Evolutionary conservation across 2,329 filamentous ascomycete species (phyloP), one percentile per base, ranked within the genome.

Genomic region (Neofusicoccum kwambonambiense): DNA sequence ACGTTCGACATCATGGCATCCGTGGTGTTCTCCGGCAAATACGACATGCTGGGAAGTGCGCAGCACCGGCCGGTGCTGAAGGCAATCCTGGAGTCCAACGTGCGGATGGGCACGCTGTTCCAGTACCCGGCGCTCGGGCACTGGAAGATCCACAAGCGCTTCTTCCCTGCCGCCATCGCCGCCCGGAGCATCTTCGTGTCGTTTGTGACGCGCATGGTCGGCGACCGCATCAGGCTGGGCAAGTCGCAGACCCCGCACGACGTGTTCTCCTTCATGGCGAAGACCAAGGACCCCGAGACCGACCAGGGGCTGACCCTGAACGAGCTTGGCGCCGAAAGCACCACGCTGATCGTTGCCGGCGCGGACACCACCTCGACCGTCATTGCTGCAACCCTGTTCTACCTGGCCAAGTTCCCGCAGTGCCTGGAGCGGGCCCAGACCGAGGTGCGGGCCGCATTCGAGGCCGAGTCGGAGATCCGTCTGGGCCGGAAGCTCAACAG

Each of bases 1-100:
- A 78, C 80, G 12, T 81, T 84, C 67, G 83, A 85, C 64, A 79
- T 84, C 65, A 84, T 85, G 78, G 81, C 80, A 12, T 81, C 83
- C 65, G 69, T 82, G 19, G 77, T 77, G 17, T 80, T 81, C 68
- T 79, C 79, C 2, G 79, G 81, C 69, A 72, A 78, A 49, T 80
- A 82, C 68, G 73, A 75, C 35, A 79, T 81, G 78, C 67, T 82
- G 62, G 75, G 78, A 67, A 73, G 76, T 19, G 73, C 75, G 7
- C 70, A 69, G 41, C 79, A 81, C 65, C 72, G 81, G 13, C 76
- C 78, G 66, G 78, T 78, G n/a, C 79, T 78, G 6, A 71, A 77
- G 22, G 66, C 82, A 64, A 76, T 82, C 0, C 75, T 78, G 6
- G 77, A 78, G 4, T 62, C 58, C 19, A 62, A 62, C 44, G 58